These are phyloP conservation scores for Parastagonospora avenae DNA, from an alignment of 2,329 filamentous ascomycete genomes.

Conservation along the genomic window DNA sequence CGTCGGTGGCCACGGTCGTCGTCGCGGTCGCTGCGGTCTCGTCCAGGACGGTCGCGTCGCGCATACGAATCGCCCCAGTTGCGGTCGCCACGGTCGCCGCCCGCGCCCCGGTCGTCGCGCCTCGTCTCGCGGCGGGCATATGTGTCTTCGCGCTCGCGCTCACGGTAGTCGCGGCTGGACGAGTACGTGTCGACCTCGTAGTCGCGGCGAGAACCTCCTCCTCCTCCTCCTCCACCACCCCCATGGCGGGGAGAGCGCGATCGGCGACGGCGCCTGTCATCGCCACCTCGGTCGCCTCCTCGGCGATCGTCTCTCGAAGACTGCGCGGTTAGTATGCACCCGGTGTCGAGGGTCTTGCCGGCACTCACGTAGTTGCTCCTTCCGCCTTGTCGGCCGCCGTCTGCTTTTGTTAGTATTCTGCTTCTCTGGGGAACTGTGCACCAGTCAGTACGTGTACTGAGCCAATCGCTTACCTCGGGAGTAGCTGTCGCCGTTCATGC, in stretches of 20 bases:
- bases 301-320: constrained; percentile 40
- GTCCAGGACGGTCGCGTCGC: constrained; percentile 40
- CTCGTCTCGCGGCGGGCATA: constrained; percentile 70
- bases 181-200: constrained; percentile 85
- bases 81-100: constrained; percentile 59
- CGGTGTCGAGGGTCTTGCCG: constrained; percentile 3
- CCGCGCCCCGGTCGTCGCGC: constrained; percentile 53
- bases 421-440: constrained; percentile 32
- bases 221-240: constrained; percentile 30
- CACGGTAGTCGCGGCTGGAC: constrained; percentile 88
- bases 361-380: constrained; percentile 48
- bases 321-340: constrained; percentile 33
- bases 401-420: constrained; percentile 41
- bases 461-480: constrained; percentile 67
- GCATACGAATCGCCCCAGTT: constrained; percentile 64
- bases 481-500: constrained; percentile 86
- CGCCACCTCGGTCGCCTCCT: constrained; percentile 31
- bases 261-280: constrained; percentile 64
- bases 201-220: constrained; percentile 64
- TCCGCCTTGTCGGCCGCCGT: constrained; percentile 44
- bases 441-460: constrained; percentile 45
- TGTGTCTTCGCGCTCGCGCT: constrained; percentile 90
- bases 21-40: constrained; percentile 34
- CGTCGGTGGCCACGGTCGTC: constrained; percentile 42
- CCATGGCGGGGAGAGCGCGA: constrained; percentile 83